These are phyloP conservation scores for Hericium rajendrae DNA, from an alignment of 768 basidiomycete genomes.

Conservation along the genomic window DNA sequence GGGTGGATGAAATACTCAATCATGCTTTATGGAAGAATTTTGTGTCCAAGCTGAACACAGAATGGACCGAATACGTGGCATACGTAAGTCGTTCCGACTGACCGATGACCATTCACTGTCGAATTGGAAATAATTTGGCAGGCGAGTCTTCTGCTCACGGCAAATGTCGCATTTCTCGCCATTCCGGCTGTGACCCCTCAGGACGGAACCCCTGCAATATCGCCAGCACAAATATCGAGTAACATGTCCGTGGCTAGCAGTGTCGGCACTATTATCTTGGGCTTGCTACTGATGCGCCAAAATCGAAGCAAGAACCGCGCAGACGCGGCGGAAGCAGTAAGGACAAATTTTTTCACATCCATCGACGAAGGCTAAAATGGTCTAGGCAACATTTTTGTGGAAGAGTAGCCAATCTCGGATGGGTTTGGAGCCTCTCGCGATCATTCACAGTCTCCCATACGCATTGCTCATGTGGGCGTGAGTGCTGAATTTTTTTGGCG, in stretches of 20 bases:
- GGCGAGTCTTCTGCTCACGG: conserved; percentile 6
- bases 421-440: conserved; percentile 42
- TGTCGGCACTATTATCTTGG: conserved; percentile 7
- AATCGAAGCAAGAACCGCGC: conserved; percentile 3
- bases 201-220: background rate
- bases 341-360: conserved; percentile 2
- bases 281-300: conserved; percentile 7
- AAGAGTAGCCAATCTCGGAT: conserved; percentile 19
- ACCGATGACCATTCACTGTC: background rate
- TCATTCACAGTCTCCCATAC: conserved; percentile 47
- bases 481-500: conserved; percentile 16
- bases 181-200: conserved; percentile 2
- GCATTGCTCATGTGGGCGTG: conserved; percentile 54
- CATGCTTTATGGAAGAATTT: conserved; percentile 3
- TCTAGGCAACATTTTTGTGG: conserved; percentile 17
- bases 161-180: conserved; percentile 7
- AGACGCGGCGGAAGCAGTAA: conserved; percentile 3
- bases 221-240: conserved; percentile 5
- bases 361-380: conserved; percentile 6
- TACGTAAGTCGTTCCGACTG: background rate
- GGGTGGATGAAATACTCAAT: conserved; percentile 6
- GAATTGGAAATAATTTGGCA: background rate
- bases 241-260: conserved; percentile 4
- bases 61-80: conserved; percentile 8
- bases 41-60: conserved; percentile 1